Evolutionary conservation across 2,329 filamentous ascomycete species (phyloP), one percentile per base, ranked within the genome.

Genomic region (Aspergillus sp.): DNA sequence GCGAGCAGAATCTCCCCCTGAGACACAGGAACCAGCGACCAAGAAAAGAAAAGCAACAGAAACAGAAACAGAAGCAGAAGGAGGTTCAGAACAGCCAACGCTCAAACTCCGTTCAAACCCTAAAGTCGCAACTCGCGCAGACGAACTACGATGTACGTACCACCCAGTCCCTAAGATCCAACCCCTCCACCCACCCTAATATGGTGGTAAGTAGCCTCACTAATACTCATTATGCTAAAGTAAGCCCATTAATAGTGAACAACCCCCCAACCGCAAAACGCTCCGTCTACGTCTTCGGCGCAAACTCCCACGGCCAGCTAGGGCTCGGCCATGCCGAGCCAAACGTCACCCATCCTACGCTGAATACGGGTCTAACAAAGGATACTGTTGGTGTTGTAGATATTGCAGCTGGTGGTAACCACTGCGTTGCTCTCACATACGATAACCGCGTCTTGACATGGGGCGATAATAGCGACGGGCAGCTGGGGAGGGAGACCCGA

Each of bases 381-480:
- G 77, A 80, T 52, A 77, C 82, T 79, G 50, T 81, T 44, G 43
- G 82, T 73, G 68, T 87, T 72, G 41, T 76, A 69, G 6, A 84
- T 75, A 62, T 90, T 81, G 60, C 86, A 81, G 56, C 84, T 81
- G 52, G 87, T 59, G 90, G 90, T 53, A 92, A 93, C 88, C 91
- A 96, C 75, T 85, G 82, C 50, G 81, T 88, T 54, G 90, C 87
- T 6, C 77, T 95, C 47, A 93, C 90, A 45, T 82, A 86, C 59
- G 88, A 93, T 72, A 90, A 91, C 78, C 86, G 85, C 75, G 89
- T 95, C 64, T 76, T 92, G 54, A 93, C 90, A n/a, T 96, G 90
- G 91, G 91, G 91, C 53, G 90, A 93, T 64, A 95, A 95, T 70
- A 90, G 93, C 69, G 85, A 91, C 67, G 87, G 88, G 61, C 89